Evolutionary conservation across 306 rosid species (phyloP).

Genomic region (Corylus americana): DNA sequence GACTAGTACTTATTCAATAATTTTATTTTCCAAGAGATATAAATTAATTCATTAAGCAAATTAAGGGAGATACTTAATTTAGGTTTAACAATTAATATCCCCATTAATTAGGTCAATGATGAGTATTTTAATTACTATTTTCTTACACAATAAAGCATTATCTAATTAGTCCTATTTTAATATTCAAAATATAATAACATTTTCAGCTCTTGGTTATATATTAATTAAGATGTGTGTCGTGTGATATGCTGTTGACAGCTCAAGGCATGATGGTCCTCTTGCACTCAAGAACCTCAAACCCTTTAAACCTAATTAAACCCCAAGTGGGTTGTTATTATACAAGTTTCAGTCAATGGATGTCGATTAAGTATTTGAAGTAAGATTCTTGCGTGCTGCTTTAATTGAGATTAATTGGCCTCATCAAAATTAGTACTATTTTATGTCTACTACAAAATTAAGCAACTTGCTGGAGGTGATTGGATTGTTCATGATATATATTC

Average conservation of each 20-base stretch:
- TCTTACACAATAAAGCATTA: background rate
- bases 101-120: background rate
- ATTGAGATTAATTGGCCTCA: no score
- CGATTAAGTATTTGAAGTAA: conserved; percentile 1
- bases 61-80: background rate
- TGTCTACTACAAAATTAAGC: no score
- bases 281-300: background rate
- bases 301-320: background rate
- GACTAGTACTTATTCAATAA: background rate
- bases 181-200: background rate
- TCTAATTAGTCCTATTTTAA: background rate
- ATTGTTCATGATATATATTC: no score
- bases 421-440: background rate
- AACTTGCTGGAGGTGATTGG: no score
- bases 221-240: background rate
- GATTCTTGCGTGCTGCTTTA: no score
- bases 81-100: background rate
- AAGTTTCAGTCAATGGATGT: conserved; percentile 25
- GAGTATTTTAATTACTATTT: background rate
- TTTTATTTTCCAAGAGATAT: background rate
- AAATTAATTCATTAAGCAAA: no score
- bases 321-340: conserved; percentile 23
- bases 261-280: background rate
- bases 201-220: background rate
- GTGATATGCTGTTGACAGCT: conserved; percentile 25